A percentile compares a stretch with the other conserved stretches of the same genome.
Conservation (phyloP, 164 flowering plant species). For the Dillenia suffruticosa region DNA sequence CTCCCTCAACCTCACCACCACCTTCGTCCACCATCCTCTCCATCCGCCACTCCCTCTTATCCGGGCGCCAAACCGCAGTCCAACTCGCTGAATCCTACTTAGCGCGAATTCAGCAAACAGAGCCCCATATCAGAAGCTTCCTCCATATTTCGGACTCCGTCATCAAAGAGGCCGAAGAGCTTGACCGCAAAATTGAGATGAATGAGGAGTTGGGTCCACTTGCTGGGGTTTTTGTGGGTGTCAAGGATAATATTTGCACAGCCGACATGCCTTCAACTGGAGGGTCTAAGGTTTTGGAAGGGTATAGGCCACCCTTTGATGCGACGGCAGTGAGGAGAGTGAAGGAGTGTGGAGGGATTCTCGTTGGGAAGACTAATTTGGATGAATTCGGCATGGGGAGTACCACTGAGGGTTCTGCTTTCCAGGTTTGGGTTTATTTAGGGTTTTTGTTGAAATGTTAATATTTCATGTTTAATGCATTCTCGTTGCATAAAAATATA, state of each 20-base stretch:
- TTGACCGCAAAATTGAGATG: conserved; percentile 51
- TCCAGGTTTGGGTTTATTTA: conserved; percentile 45
- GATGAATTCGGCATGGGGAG: conserved; percentile 99
- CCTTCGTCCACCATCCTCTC: no score
- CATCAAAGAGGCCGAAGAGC: conserved; percentile 42
- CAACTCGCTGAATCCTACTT: conserved; percentile 43
- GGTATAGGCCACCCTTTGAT: conserved; percentile 75
- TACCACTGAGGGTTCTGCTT: conserved; percentile 82
- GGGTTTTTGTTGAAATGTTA: no score
- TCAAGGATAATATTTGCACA: conserved; percentile 89
- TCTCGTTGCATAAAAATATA: no score
- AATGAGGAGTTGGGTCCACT: no score
- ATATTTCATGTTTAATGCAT: no score
- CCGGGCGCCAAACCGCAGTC: no score
- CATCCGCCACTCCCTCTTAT: no score
- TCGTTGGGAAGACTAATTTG: conserved; percentile 92
- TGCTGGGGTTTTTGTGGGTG: conserved; percentile 76
- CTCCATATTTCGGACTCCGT: conserved; percentile 55
- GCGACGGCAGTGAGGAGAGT: conserved; percentile 80
- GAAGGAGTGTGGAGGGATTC: conserved; percentile 65
- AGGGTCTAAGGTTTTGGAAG: conserved; percentile 67
- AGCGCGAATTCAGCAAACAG: conserved; percentile 48
- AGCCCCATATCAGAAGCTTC: conserved; percentile 71
- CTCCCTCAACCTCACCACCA: no score
- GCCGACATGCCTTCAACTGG: conserved; percentile 80